Percentiles rank a stretch among this genome's conserved stretches.
These are phyloP conservation scores for Geranomyces variabilis DNA, from an alignment of 192 early-diverging fungal species.

Conservation along the genomic window DNA sequence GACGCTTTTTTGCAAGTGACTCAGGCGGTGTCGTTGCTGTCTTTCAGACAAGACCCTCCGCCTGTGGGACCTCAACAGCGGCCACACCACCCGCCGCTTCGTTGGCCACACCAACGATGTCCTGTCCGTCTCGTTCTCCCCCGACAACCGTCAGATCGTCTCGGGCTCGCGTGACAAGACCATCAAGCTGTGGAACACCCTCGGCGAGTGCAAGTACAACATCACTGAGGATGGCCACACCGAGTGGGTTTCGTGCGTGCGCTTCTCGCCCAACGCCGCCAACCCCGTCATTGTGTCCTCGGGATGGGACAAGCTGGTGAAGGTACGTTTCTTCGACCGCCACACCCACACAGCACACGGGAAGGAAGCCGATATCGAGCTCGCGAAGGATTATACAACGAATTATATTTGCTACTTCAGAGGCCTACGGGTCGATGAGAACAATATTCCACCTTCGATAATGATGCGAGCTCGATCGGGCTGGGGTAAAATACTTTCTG, in stretches of 20 bases:
- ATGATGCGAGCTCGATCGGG: slow-evolving; percentile 33
- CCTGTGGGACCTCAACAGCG: slow-evolving; percentile 97
- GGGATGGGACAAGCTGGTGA: slow-evolving; percentile 99
- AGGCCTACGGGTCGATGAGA: slow-evolving; percentile 47
- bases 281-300: slow-evolving; percentile 97
- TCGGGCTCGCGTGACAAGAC: slow-evolving; percentile 97
- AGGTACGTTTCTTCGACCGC: slow-evolving; percentile 67
- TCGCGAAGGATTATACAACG: slow-evolving; percentile 30
- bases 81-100: slow-evolving; percentile 94
- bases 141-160: slow-evolving; percentile 99
- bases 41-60: slow-evolving; percentile 93
- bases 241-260: slow-evolving; percentile 99
- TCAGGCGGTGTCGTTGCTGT: neutral
- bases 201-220: slow-evolving; percentile 99
- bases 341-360: neutral
- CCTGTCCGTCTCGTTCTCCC: slow-evolving; percentile 98
- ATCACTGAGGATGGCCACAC: slow-evolving; percentile 95
- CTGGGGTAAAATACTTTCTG: neutral
- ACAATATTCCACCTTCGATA: slow-evolving; percentile 37
- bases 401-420: slow-evolving; percentile 58
- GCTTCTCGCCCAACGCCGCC: slow-evolving; percentile 98
- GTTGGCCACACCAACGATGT: slow-evolving; percentile 98
- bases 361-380: neutral
- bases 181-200: slow-evolving; percentile 99
- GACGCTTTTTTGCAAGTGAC: neutral